Evolutionary conservation across 2,329 filamentous ascomycete genomes (phyloP).

Genomic region (Hansfordia pulvinata): DNA sequence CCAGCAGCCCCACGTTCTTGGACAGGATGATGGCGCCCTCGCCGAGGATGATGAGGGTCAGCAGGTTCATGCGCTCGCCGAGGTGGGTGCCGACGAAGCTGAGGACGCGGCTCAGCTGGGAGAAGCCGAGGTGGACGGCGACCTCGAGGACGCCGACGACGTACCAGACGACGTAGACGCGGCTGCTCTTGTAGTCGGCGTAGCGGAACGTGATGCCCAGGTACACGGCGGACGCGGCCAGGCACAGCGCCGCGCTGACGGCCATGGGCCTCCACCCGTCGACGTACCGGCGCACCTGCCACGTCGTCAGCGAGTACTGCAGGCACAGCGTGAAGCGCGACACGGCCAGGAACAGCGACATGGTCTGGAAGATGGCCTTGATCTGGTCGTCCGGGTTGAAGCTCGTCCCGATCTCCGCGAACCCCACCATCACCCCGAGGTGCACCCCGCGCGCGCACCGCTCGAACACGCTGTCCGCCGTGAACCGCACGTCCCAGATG

Average conservation of each 20-base stretch:
- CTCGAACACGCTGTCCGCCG: slow-evolving; percentile 50
- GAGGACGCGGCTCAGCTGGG: slow-evolving; percentile 38
- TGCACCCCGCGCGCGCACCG: slow-evolving; percentile 43
- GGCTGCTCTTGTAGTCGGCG: slow-evolving; percentile 15
- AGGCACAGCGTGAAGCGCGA: slow-evolving; percentile 37
- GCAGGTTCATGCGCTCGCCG: slow-evolving; percentile 47
- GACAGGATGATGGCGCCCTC: slow-evolving; percentile 51
- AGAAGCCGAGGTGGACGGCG: slow-evolving; percentile 33
- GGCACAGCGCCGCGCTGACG: slow-evolving; percentile 21
- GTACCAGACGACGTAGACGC: slow-evolving; percentile 33
- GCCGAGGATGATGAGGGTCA: slow-evolving; percentile 54
- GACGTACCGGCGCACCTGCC: slow-evolving; percentile 26
- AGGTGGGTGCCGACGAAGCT: slow-evolving; percentile 50
- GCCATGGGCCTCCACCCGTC: slow-evolving; percentile 20
- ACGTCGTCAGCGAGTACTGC: slow-evolving; percentile 36
- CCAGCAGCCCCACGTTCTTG: slow-evolving; percentile 34
- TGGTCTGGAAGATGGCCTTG: slow-evolving; percentile 21
- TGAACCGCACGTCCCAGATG: slow-evolving; percentile 53
- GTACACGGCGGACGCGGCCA: slow-evolving; percentile 22
- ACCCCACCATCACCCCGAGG: slow-evolving; percentile 51
- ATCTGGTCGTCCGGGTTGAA: slow-evolving; percentile 25
- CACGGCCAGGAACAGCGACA: slow-evolving; percentile 33
- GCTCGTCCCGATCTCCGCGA: slow-evolving; percentile 42
- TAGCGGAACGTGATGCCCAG: slow-evolving; percentile 27
- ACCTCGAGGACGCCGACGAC: slow-evolving; percentile 38